A percentile compares a stretch with the other conserved stretches of the same genome.
Conservation (phyloP, 1,139 yeast species). For the Saccharomyces pastorianus region DNA sequence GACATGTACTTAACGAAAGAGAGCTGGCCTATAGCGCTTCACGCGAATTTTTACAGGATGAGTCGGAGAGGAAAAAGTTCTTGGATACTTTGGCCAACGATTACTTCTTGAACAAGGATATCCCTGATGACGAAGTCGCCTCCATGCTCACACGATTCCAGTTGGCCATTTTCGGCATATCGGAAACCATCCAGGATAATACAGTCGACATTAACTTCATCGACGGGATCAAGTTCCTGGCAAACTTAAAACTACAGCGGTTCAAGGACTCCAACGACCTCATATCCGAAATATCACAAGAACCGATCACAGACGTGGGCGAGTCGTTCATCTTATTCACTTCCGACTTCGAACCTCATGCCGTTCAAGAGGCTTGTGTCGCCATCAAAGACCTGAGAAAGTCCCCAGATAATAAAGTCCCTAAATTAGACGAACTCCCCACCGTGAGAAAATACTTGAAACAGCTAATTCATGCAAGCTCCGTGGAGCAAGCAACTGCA, state of each 20-base stretch:
- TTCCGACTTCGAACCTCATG: constrained; percentile 40
- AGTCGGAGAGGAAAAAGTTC: constrained; percentile 21
- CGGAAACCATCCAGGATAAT: constrained; percentile 41
- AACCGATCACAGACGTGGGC: constrained; percentile 37
- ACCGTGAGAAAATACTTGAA: constrained; percentile 29
- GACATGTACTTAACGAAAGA: constrained; percentile 83
- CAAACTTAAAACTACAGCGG: constrained; percentile 54
- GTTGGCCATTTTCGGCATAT: constrained; percentile 73
- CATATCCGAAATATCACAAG: constrained; percentile 16
- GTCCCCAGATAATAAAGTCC: constrained; percentile 23
- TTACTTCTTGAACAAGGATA: constrained; percentile 52
- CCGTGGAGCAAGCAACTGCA: constrained; percentile 1
- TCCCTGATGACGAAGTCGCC: constrained; percentile 49
- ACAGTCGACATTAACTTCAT: constrained; percentile 55
- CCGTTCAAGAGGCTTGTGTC: constrained; percentile 43
- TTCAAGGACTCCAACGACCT: constrained; percentile 31
- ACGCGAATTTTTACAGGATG: constrained; percentile 38
- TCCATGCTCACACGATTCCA: constrained; percentile 70
- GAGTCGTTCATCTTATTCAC: constrained; percentile 45
- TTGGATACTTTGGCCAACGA: constrained; percentile 11
- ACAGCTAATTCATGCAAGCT: constrained; percentile 15
- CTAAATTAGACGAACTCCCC: constrained; percentile 31
- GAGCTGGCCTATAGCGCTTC: constrained; percentile 62
- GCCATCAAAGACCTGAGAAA: constrained; percentile 39
- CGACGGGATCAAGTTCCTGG: constrained; percentile 59